Conservation (phyloP, 129 eudicot species). For the Calendula officinalis region DNA sequence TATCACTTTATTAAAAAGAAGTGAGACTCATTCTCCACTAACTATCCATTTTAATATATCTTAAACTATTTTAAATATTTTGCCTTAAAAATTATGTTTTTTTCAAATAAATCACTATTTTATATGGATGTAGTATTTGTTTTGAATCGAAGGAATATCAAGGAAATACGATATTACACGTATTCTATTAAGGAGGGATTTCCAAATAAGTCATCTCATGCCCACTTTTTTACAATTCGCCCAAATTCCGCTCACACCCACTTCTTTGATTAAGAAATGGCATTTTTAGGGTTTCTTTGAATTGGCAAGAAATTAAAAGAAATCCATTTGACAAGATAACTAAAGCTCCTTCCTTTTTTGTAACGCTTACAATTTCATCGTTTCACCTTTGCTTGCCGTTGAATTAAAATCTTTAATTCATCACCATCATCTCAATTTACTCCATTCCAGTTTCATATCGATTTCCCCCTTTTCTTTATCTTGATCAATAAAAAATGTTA, state of each 20-base stretch:
- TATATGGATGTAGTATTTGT: no score
- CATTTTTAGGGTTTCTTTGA: conserved; percentile 26
- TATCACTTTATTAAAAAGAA: no score
- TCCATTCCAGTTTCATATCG: conserved; percentile 16
- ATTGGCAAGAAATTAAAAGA: conserved; percentile 27
- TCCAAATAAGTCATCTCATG: conserved; percentile 11
- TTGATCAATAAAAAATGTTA: conserved; percentile 4
- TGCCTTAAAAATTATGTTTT: no score
- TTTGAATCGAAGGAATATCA: no score
- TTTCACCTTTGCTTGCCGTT: conserved; percentile 30
- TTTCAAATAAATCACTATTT: no score
- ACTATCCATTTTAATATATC: no score
- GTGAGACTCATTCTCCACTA: no score
- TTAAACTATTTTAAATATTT: no score
- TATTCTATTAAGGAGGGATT: conserved; percentile 18
- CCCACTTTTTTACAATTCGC: conserved; percentile 8
- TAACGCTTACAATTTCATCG: conserved; percentile 22
- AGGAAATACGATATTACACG: background rate
- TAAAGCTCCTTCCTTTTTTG: conserved; percentile 23
- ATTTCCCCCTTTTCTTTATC: conserved; percentile 12
- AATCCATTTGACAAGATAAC: conserved; percentile 19
- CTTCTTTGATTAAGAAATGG: conserved; percentile 12
- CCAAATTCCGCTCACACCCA: conserved; percentile 20
- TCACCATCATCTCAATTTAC: conserved; percentile 7
- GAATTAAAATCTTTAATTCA: background rate